phyloP scores from a whole-genome alignment of 1,284 basidiomycete genomes.

The Naganishia sp. region DNA sequence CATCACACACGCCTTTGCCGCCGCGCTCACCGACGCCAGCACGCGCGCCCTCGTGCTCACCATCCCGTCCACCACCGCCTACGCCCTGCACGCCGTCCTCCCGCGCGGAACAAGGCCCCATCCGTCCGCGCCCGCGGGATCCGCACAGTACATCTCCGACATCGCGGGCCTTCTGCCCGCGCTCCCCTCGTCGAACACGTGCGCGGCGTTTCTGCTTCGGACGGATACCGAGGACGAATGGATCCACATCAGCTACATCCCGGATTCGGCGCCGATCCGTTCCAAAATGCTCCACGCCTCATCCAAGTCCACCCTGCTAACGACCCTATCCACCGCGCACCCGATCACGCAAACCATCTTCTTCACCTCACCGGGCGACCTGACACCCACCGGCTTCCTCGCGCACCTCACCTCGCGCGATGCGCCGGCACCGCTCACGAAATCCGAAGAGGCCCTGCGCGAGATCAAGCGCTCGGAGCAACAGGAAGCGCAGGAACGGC shows the following conservation, averaged over 20 bases:
- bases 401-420: slow-evolving; percentile 69
- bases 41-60: slow-evolving; percentile 51
- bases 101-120: slow-evolving; percentile 39
- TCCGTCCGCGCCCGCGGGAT: slow-evolving; percentile 43
- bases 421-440: slow-evolving; percentile 76
- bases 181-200: slow-evolving; percentile 47
- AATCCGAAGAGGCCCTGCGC: slow-evolving; percentile 74
- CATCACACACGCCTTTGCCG: slow-evolving; percentile 45
- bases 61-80: slow-evolving; percentile 44
- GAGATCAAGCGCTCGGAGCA: slow-evolving; percentile 72
- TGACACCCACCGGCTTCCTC: slow-evolving; percentile 62
- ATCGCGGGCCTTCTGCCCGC: slow-evolving; percentile 44
- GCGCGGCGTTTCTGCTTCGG: slow-evolving; percentile 51
- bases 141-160: slow-evolving; percentile 44
- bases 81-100: slow-evolving; percentile 36
- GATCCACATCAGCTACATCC: slow-evolving; percentile 55
- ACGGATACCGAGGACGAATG: slow-evolving; percentile 50
- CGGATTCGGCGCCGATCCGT: slow-evolving; percentile 52
- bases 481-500: slow-evolving; percentile 38
- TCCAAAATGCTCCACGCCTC: slow-evolving; percentile 90
- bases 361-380: slow-evolving; percentile 67
- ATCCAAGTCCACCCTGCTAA: slow-evolving; percentile 70
- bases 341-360: slow-evolving; percentile 60
- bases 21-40: slow-evolving; percentile 35
- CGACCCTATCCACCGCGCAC: slow-evolving; percentile 65